Evolutionary conservation across 2,329 filamentous ascomycete species (phyloP).

Genomic region (Leptographium procerum): DNA sequence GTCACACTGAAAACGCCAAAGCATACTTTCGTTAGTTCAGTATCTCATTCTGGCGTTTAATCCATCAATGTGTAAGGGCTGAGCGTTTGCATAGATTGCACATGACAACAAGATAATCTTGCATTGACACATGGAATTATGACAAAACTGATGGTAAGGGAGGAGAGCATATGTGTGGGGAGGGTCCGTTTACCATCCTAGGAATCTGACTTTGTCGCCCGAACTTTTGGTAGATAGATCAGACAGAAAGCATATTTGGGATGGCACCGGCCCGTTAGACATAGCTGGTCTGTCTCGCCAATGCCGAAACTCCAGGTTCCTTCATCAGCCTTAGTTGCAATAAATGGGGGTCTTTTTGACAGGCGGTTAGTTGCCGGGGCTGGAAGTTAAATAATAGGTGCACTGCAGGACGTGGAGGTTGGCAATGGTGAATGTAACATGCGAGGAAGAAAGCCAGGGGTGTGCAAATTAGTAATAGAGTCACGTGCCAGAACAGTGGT

Average conservation of each 20-base stretch:
- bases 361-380: no score
- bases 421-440: not conserved
- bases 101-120: not conserved
- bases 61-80: not conserved
- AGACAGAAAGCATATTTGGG: conserved; percentile 53
- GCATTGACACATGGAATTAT: not conserved
- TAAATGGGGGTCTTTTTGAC: not conserved
- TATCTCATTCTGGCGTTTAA: not conserved
- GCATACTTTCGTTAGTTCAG: not conserved
- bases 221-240: conserved; percentile 38
- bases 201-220: conserved; percentile 75
- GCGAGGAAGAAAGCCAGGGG: no score
- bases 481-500: not conserved
- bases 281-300: conserved; percentile 19
- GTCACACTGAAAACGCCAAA: conserved; percentile 28
- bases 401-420: not conserved
- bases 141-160: not conserved
- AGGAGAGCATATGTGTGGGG: no score
- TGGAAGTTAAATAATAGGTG: no score
- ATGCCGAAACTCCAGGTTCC: not conserved
- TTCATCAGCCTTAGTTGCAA: not conserved
- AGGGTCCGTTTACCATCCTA: conserved; percentile 91
- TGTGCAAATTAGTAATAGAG: not conserved
- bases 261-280: conserved; percentile 51
- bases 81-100: not conserved